These are phyloP conservation scores for Epichloe glyceriae DNA, from an alignment of 2,329 filamentous ascomycete species.

Conservation along the genomic window DNA sequence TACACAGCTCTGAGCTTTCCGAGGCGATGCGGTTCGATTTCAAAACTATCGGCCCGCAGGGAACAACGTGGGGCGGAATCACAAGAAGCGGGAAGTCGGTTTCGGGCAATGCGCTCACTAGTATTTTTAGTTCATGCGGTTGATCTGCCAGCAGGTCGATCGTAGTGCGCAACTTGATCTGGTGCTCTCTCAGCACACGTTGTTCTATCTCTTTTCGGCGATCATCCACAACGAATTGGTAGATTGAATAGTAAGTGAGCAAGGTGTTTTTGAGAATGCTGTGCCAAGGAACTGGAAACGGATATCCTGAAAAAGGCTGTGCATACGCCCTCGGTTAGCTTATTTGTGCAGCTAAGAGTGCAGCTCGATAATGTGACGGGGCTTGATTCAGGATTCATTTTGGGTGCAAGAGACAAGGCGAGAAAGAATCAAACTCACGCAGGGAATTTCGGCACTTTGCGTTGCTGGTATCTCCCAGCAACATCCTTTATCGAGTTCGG, in stretches of 20 bases:
- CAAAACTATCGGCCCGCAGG: slow-evolving; percentile 34
- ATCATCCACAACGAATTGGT: background rate
- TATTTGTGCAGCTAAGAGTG: no score
- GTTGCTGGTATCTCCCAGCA: no score
- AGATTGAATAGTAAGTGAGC: background rate
- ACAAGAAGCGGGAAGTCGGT: slow-evolving; percentile 25
- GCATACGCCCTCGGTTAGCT: no score
- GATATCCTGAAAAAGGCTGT: no score
- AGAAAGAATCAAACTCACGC: no score
- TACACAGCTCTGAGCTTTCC: slow-evolving; percentile 17
- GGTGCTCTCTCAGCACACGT: background rate
- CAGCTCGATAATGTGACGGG: no score
- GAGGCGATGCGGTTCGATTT: slow-evolving; percentile 17
- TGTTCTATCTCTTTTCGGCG: background rate
- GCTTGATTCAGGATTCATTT: no score
- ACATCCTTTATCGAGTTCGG: no score
- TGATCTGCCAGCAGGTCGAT: background rate
- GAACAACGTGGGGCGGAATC: slow-evolving; percentile 25
- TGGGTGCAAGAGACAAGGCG: no score
- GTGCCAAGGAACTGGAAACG: background rate
- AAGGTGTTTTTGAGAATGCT: slow-evolving; percentile 5
- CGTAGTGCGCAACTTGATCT: background rate
- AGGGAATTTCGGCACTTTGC: no score
- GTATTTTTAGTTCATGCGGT: background rate
- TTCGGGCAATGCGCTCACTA: background rate